phyloP scores from a whole-genome alignment of 441 rosid species.

The Manihot esculenta region DNA sequence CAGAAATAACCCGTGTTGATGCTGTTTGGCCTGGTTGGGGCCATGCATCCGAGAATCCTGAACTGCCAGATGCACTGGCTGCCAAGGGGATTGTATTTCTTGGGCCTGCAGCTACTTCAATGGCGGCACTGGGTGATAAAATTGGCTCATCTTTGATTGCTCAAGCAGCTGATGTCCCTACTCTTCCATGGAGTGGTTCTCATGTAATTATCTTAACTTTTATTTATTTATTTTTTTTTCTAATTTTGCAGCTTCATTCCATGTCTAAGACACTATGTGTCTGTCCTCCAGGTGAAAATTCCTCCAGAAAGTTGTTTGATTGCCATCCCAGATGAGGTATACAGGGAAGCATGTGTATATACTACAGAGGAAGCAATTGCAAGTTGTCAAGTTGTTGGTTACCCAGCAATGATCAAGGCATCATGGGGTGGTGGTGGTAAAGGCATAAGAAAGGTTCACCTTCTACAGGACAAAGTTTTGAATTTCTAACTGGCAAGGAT shows the following conservation, averaged over 20 bases:
- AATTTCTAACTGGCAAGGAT: slow-evolving; percentile 5
- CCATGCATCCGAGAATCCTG: slow-evolving; percentile 99
- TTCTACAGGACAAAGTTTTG: slow-evolving; percentile 17
- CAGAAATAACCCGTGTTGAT: slow-evolving; percentile 95
- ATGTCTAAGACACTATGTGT: slow-evolving; percentile 23
- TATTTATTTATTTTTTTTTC: no score
- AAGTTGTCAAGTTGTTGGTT: slow-evolving; percentile 97
- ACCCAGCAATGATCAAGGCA: slow-evolving; percentile 99
- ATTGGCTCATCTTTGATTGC: slow-evolving; percentile 99
- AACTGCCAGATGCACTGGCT: slow-evolving; percentile 89
- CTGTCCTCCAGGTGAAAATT: slow-evolving; percentile 72
- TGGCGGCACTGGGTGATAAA: slow-evolving; percentile 99
- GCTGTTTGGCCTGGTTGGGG: slow-evolving; percentile 99
- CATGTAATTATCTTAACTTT: slow-evolving; percentile 51
- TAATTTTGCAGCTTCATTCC: slow-evolving; percentile 17
- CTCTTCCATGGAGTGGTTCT: slow-evolving; percentile 99
- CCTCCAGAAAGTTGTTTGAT: slow-evolving; percentile 73
- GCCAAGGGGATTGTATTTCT: slow-evolving; percentile 91
- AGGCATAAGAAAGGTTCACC: slow-evolving; percentile 96
- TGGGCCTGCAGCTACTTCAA: slow-evolving; percentile 89
- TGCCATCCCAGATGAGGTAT: slow-evolving; percentile 85
- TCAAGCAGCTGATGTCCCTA: slow-evolving; percentile 98
- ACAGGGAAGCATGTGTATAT: slow-evolving; percentile 92
- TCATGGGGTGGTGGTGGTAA: slow-evolving; percentile 99
- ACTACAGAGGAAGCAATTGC: slow-evolving; percentile 99